phyloP scores from a whole-genome alignment of 129 eudicot genomes.

The carrot (Daucus carota) region DNA sequence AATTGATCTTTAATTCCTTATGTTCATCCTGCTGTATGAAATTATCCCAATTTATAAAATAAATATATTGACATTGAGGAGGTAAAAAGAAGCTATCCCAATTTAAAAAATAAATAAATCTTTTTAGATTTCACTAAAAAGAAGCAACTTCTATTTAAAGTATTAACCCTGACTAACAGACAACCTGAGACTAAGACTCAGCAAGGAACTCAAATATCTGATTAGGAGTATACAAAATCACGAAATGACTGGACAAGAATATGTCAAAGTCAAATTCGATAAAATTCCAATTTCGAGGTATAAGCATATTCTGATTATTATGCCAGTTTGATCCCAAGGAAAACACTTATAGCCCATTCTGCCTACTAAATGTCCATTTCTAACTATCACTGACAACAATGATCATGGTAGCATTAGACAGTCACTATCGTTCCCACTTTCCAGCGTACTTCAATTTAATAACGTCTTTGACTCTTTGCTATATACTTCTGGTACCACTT shows the following conservation, averaged over 20 bases:
- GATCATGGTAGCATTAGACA: background rate
- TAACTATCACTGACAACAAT: background rate
- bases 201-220: background rate
- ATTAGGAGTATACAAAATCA: background rate
- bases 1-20: constrained; percentile 51
- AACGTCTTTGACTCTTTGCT: background rate
- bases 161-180: background rate
- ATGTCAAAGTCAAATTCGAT: background rate
- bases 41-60: background rate
- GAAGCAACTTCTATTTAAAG: background rate
- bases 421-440: background rate
- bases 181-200: background rate
- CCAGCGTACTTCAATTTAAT: background rate
- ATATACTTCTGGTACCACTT: background rate
- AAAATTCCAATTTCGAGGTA: background rate
- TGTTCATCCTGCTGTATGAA: constrained; percentile 42
- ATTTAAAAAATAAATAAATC: background rate
- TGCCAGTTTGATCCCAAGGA: background rate
- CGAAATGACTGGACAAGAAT: background rate
- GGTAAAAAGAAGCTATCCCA: background rate
- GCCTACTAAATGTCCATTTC: background rate
- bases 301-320: too few relatives aligned
- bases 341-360: background rate
- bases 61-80: background rate
- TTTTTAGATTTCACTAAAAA: too few relatives aligned